phyloP scores from a whole-genome alignment of 108 stramenopile genomes.

The Bacterosira constricta region DNA sequence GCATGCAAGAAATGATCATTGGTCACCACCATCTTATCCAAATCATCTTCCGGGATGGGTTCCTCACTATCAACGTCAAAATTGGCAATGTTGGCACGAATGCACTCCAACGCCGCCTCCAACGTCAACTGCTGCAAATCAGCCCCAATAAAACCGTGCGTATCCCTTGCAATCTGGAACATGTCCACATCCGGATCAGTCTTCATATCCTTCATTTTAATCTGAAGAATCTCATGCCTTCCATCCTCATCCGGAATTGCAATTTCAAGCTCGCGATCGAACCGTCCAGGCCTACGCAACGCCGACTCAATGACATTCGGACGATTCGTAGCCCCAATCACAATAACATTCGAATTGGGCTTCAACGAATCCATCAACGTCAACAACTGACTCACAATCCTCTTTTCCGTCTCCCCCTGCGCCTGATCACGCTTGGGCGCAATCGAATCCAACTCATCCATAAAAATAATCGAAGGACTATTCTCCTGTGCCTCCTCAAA shows the following conservation, averaged over 20 bases:
- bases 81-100: conserved; percentile 80
- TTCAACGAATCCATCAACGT: conserved; percentile 96
- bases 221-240: conserved; percentile 93
- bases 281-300: conserved; percentile 95
- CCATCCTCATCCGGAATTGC: conserved; percentile 93
- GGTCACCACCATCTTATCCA: conserved; percentile 88
- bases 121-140: conserved; percentile 95
- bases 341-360: conserved; percentile 91
- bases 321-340: conserved; percentile 97
- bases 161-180: conserved; percentile 79
- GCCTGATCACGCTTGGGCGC: conserved; percentile 97
- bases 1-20: conserved; percentile 95
- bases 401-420: conserved; percentile 93
- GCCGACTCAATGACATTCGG: conserved; percentile 93
- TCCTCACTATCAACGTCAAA: conserved; percentile 88
- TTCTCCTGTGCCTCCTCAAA: conserved; percentile 93
- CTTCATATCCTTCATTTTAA: conserved; percentile 94
- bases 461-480: conserved; percentile 95
- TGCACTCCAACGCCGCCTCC: conserved; percentile 92
- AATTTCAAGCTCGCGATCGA: conserved; percentile 95
- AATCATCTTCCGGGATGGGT: conserved; percentile 75
- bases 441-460: conserved; percentile 99
- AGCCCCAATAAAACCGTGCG: conserved; percentile 95
- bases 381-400: conserved; percentile 96
- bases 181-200: conserved; percentile 88